Base-by-base conservation (phyloP, 163 green algal species). In the Trebouxiophyceae sp. region DNA sequence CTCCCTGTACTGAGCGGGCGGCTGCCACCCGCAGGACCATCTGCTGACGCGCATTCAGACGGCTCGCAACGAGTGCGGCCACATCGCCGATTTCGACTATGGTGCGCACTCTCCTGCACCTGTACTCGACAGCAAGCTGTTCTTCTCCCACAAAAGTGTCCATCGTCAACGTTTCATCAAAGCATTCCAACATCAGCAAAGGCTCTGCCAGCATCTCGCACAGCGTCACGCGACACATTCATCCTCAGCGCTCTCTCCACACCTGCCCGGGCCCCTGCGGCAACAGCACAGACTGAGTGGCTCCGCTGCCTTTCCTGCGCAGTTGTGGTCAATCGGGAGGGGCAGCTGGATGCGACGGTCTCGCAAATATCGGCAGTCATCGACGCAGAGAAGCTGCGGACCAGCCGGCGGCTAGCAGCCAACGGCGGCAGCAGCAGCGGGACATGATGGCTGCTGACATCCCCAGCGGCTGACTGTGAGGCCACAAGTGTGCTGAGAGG, bases 271-370 rank as follows among this genome's bases (percentile, higher is more conserved):
- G n/a, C n/a, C n/a, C n/a, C n/a, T n/a, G n/a, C n/a, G n/a, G n/a
- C n/a, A n/a, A n/a, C n/a, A n/a, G n/a, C n/a, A n/a, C n/a, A n/a
- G n/a, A n/a, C n/a, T n/a, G 5, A 24, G 3, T 29, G 26, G 12
- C 16, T 62, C 3, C 2, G 28, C 26, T 45, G 34, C 26, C 2
- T 26, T 29, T 3, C 31, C 2, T 22, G 26, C 1, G 32, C 74
- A 89, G 88, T 96, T 33, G 88, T 97, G 23, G 85, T 95, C 2
- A 97, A 97, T 69, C 55, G 69, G 23, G 81, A 91, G 31, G 87
- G 87, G 1, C 46, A 81, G 63, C 74, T 96, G 57, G 84, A 97
- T 23, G 60, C 81, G 6, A 87, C 86, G 7, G 91, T 95, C 33
- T 57, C 54, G 23, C 67, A 85, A 47, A 71, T 97, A 6, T 71